These are phyloP conservation scores for Lineolata rhizophorae DNA, from an alignment of 495 filamentous ascomycete genomes.

Conservation along the genomic window DNA sequence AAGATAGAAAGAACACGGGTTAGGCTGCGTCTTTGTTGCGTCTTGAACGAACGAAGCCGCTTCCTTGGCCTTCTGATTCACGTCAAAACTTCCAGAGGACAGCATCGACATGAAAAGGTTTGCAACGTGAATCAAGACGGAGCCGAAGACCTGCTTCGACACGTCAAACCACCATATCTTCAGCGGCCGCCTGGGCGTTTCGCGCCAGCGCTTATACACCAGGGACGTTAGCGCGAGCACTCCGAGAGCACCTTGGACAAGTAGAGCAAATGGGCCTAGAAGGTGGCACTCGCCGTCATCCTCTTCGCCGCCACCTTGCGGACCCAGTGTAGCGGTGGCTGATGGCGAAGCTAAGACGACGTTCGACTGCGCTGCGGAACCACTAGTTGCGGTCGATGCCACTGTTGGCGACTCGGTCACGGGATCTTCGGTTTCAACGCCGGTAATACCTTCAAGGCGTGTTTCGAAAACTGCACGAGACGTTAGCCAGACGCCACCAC, in stretches of 20 bases:
- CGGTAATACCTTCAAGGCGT: slow-evolving; percentile 69
- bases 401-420: slow-evolving; percentile 2
- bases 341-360: neutral
- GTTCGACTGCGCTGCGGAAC: neutral
- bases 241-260: slow-evolving; percentile 80
- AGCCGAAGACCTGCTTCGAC: slow-evolving; percentile 93
- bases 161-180: slow-evolving; percentile 95
- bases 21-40: slow-evolving; percentile 37
- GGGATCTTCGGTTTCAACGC: slow-evolving; percentile 26
- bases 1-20: slow-evolving; percentile 91
- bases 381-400: slow-evolving; percentile 3
- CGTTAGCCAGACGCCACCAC: slow-evolving; percentile 10
- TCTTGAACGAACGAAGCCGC: slow-evolving; percentile 5
- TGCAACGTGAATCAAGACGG: slow-evolving; percentile 66
- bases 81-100: slow-evolving; percentile 51
- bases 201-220: slow-evolving; percentile 82
- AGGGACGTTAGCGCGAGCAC: slow-evolving; percentile 60
- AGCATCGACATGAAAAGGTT: slow-evolving; percentile 94
- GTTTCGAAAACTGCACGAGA: slow-evolving; percentile 59
- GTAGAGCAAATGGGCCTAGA: slow-evolving; percentile 65
- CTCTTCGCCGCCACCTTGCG: slow-evolving; percentile 13
- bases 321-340: slow-evolving; percentile 1
- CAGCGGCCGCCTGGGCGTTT: slow-evolving; percentile 73
- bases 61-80: slow-evolving; percentile 7
- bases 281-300: slow-evolving; percentile 55